Evolutionary conservation across 2,329 filamentous ascomycete genomes (phyloP).

Genomic region (Penicillium sp.): DNA sequence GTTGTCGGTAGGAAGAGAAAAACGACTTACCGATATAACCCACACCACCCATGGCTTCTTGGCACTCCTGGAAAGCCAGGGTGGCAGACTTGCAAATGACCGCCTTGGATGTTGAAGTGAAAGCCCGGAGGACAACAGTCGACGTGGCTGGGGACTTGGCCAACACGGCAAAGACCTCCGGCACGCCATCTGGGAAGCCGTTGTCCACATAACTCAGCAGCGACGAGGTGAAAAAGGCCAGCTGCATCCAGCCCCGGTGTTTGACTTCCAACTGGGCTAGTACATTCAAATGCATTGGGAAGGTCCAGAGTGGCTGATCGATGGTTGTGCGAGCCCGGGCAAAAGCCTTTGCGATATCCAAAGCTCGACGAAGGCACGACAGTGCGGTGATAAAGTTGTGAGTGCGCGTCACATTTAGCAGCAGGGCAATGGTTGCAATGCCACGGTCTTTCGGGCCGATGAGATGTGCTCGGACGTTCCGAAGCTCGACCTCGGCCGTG

Average conservation of each 20-base stretch:
- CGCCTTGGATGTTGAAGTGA: conserved; percentile 36
- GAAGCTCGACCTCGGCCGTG: conserved; percentile 68
- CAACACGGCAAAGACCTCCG: conserved; percentile 21
- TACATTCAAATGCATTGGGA: conserved; percentile 39
- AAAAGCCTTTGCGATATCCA: conserved; percentile 41
- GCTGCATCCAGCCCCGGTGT: conserved; percentile 36
- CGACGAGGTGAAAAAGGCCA: conserved; percentile 36
- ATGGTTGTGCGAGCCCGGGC: conserved; percentile 36
- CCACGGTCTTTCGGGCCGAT: conserved; percentile 66
- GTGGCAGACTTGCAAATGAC: conserved; percentile 30
- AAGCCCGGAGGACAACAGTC: conserved; percentile 24
- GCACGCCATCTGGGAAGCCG: conserved; percentile 11
- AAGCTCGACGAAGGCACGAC: conserved; percentile 35
- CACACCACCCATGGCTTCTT: conserved; percentile 32
- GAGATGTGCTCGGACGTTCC: conserved; percentile 62
- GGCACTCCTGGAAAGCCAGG: conserved; percentile 29
- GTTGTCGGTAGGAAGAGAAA: neutral
- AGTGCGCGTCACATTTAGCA: conserved; percentile 63
- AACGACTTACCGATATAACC: conserved; percentile 25
- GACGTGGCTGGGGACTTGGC: conserved; percentile 1
- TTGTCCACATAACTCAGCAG: conserved; percentile 36
- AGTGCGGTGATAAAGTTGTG: conserved; percentile 41
- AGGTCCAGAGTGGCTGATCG: conserved; percentile 35
- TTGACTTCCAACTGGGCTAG: conserved; percentile 38
- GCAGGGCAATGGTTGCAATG: conserved; percentile 63